A percentile compares a stretch with the other conserved stretches of the same genome.
These are phyloP conservation scores for Mycena venus DNA, from an alignment of 768 basidiomycete genomes.

Conservation along the genomic window DNA sequence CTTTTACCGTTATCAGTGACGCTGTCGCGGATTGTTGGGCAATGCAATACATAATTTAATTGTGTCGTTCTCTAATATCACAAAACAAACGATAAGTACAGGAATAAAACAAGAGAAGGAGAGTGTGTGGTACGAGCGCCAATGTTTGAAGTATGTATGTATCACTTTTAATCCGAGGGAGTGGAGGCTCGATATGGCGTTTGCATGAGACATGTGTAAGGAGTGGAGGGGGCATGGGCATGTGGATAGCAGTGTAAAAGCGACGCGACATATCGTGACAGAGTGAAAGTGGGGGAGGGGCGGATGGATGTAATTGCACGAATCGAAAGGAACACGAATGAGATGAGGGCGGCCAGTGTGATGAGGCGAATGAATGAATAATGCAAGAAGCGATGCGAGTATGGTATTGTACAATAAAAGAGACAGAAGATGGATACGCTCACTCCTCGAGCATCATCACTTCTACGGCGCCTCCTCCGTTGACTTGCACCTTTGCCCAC, in stretches of 20 bases:
- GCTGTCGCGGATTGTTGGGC: background rate
- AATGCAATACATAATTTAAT: slow-evolving; percentile 34
- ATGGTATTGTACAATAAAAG: slow-evolving; percentile 24
- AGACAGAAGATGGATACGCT: slow-evolving; percentile 36
- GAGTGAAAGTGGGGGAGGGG: slow-evolving; percentile 2
- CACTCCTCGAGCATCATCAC: slow-evolving; percentile 62
- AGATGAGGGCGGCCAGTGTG: slow-evolving; percentile 19
- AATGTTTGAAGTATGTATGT: background rate
- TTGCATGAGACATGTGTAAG: background rate
- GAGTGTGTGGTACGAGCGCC: background rate
- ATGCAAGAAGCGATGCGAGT: slow-evolving; percentile 25
- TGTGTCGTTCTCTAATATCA: slow-evolving; percentile 20
- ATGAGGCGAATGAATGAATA: slow-evolving; percentile 17
- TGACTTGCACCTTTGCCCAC: slow-evolving; percentile 72
- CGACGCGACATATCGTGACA: slow-evolving; percentile 21
- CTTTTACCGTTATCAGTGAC: background rate
- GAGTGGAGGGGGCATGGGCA: slow-evolving; percentile 21
- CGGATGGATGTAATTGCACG: slow-evolving; percentile 17
- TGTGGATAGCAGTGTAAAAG: slow-evolving; percentile 30
- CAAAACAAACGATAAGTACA: slow-evolving; percentile 34
- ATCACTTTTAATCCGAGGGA: slow-evolving; percentile 8
- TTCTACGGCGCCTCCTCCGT: slow-evolving; percentile 53
- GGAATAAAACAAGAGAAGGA: slow-evolving; percentile 18
- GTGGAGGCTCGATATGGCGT: background rate
- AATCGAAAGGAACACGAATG: slow-evolving; percentile 25